Percentiles rank a stretch among this genome's conserved stretches.
Conservation (phyloP, 2,329 filamentous ascomycete species). For the Gliomastix tumulicola region DNA sequence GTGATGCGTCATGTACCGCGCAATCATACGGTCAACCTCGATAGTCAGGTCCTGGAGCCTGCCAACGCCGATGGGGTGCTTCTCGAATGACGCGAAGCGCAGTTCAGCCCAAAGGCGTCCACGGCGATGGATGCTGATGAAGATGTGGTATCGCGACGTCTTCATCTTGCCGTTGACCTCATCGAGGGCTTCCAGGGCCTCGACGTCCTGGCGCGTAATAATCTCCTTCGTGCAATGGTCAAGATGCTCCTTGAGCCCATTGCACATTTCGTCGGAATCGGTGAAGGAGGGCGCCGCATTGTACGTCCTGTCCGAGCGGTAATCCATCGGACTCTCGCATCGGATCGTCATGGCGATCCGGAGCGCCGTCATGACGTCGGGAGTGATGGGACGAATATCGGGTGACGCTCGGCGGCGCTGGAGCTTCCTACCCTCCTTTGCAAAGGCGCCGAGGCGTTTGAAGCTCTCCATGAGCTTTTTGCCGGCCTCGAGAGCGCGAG, state of each 20-base stretch:
- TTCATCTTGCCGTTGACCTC: slow-evolving; percentile 26
- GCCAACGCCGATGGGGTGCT: slow-evolving; percentile 32
- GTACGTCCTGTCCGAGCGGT: slow-evolving; percentile 37
- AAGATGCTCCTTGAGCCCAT: slow-evolving; percentile 40
- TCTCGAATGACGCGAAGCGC: slow-evolving; percentile 43
- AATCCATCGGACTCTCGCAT: slow-evolving; percentile 36
- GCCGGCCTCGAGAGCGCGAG: too few relatives aligned
- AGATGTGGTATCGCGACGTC: slow-evolving; percentile 39
- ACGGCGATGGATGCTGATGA: slow-evolving; percentile 34
- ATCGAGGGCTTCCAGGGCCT: slow-evolving; percentile 30
- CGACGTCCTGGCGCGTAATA: slow-evolving; percentile 43
- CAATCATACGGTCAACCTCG: slow-evolving; percentile 42
- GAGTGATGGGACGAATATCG: background rate
- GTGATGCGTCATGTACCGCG: slow-evolving; percentile 40
- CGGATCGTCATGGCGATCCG: slow-evolving; percentile 35
- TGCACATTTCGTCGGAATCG: slow-evolving; percentile 37
- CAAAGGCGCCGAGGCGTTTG: too few relatives aligned
- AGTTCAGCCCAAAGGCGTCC: slow-evolving; percentile 34
- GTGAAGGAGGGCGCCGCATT: slow-evolving; percentile 34
- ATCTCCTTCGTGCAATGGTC: slow-evolving; percentile 45
- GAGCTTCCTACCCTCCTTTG: too few relatives aligned
- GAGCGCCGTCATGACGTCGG: slow-evolving; percentile 13
- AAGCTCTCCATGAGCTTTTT: too few relatives aligned
- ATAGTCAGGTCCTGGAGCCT: slow-evolving; percentile 38
- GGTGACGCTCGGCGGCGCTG: too few relatives aligned